A percentile compares a stretch with the other conserved stretches of the same genome.
phyloP scores from a whole-genome alignment of 2,329 filamentous ascomycete species.

The Thermomyces lanuginosus region DNA sequence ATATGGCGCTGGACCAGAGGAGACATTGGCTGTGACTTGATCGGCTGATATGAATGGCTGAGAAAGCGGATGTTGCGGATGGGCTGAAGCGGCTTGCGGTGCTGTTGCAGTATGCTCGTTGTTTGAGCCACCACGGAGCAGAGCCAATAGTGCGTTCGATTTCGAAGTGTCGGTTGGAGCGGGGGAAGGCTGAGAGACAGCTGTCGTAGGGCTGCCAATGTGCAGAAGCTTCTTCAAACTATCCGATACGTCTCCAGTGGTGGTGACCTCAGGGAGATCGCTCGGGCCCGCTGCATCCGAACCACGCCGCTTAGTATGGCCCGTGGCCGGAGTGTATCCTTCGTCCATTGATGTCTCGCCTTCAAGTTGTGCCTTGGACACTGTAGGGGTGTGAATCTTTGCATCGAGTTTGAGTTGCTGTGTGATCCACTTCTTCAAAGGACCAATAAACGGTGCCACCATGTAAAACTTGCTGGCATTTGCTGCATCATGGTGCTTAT shows the following conservation, averaged over 20 bases:
- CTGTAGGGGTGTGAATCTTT: constrained; percentile 27
- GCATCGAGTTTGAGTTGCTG: constrained; percentile 61
- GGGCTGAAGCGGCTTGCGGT: constrained; percentile 31
- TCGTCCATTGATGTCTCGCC: constrained; percentile 47
- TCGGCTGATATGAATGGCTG: neutral
- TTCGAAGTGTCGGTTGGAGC: constrained; percentile 22
- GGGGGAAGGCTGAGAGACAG: constrained; percentile 9
- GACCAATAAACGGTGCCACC: constrained; percentile 82
- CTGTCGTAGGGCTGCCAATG: constrained; percentile 13
- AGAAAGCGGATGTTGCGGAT: constrained; percentile 2
- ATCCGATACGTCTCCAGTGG: constrained; percentile 29
- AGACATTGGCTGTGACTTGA: no score
- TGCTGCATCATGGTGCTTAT: constrained; percentile 46
- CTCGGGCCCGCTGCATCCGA: constrained; percentile 18
- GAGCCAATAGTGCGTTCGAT: constrained; percentile 38
- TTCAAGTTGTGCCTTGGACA: constrained; percentile 29
- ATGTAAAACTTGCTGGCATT: constrained; percentile 91
- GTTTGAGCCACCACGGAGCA: constrained; percentile 32
- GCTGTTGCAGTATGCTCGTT: constrained; percentile 36
- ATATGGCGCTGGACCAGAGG: no score
- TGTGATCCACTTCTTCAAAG: constrained; percentile 79
- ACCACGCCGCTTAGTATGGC: constrained; percentile 9
- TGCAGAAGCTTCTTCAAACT: constrained; percentile 37
- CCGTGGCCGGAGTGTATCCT: constrained; percentile 9
- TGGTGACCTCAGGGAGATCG: constrained; percentile 26